Percentiles rank a stretch among this genome's conserved stretches.
Evolutionary conservation across 306 rosid genomes (phyloP).

Genomic region (Rosa persica): DNA sequence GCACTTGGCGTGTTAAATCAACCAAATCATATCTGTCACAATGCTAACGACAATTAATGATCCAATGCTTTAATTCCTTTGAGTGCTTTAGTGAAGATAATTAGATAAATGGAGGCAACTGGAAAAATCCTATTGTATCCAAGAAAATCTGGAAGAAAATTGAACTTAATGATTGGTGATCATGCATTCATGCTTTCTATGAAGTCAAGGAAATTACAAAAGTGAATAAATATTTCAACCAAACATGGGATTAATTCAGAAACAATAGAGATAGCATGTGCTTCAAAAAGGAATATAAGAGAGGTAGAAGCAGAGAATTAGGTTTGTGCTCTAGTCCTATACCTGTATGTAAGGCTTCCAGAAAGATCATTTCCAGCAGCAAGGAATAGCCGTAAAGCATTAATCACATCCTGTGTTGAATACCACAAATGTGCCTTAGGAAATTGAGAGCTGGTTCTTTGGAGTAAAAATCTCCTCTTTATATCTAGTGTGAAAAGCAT

Average conservation of each 20-base stretch:
- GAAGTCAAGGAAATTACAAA: not conserved
- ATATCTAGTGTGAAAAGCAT: conserved; percentile 35
- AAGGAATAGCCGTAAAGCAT: conserved; percentile 60
- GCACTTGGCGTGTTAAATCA: conserved; percentile 86
- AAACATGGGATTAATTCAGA: not conserved
- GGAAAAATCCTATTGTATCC: not conserved
- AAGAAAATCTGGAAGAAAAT: not conserved
- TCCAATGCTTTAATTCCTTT: not conserved
- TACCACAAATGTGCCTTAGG: conserved; percentile 91
- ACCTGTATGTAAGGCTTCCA: conserved; percentile 84
- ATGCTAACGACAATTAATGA: conserved; percentile 17
- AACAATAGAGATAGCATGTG: not conserved
- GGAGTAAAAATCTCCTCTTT: conserved; percentile 48
- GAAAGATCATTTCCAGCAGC: conserved; percentile 54
- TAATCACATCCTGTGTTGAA: conserved; percentile 59
- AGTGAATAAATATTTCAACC: not conserved
- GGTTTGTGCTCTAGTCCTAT: conserved; percentile 14
- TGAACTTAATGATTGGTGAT: not conserved
- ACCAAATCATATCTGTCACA: conserved; percentile 86
- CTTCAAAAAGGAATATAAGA: conserved; percentile 1
- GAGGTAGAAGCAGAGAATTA: not conserved
- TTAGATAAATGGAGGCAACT: not conserved
- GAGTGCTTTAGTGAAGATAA: not conserved
- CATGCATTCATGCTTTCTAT: not conserved
- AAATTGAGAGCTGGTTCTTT: conserved; percentile 33